Evolutionary conservation across 2,329 filamentous ascomycete genomes (phyloP), one percentile per base, ranked within the genome.

Genomic region (Fusarium scirpi): DNA sequence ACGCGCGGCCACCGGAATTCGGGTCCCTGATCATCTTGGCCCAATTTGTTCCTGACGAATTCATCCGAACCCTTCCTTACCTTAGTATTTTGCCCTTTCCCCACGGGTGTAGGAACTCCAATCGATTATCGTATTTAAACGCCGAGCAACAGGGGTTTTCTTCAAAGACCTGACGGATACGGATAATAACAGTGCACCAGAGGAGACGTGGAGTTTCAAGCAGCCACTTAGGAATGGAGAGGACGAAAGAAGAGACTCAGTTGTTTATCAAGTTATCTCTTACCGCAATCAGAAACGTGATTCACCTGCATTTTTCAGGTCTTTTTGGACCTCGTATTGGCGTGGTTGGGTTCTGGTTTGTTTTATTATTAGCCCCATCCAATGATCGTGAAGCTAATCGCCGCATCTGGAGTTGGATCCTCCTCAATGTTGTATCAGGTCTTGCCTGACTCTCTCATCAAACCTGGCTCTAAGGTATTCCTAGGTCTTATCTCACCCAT

Each of bases 101-200:
- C 60, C 64, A n/a, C 53, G 46, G 51, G 30, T 46, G 56, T 65
- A 45, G 55, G 48, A 60, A 55, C 59, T 48, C 69, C 65, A 71
- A 71, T 70, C 20, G 60, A 59, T 44, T 47, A 57, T 56, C 53
- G 32, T 45, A 27, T 62, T 58, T 66, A 72, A 56, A 71, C 69
- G 69, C 69, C 65, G 47, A 68, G 60, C 61, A 62, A 51, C 60
- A 71, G 69, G 62, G 64, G 57, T 52, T 54, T 25, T 27, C 16
- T 18, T 38, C 38, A 53, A 45, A 64, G 56, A 40, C 51, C 38
- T 45, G 60, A 71, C 64, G 46, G 56, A 71, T 72, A 66, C 53
- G 56, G 60, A 41, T 20, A 47, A n/a, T 22, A 32, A 40, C 22
- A 56, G n/a, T 32, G 20, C 46, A 24, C 41, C 48, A 46, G 53